Evolutionary conservation across 495 filamentous ascomycete genomes (phyloP).

Genomic region (Penicillium psychrofluorescens): DNA sequence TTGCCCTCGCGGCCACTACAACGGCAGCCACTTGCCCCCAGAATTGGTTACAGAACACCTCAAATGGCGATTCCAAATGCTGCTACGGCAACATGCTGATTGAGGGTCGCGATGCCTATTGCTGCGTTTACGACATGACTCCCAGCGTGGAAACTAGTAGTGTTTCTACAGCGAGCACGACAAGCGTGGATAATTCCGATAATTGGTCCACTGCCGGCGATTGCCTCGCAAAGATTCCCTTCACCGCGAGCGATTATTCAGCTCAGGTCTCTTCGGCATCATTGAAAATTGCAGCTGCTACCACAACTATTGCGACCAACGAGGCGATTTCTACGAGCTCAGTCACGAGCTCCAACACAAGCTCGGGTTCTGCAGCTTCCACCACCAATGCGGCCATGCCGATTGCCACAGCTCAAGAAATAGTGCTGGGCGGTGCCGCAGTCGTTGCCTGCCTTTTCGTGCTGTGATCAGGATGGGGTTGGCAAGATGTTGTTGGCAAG

Average conservation of each 20-base stretch:
- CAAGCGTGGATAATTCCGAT: neutral
- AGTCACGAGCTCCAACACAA: too few relatives aligned
- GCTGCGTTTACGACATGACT: constrained; percentile 8
- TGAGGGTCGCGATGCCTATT: constrained; percentile 1
- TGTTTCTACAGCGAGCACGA: neutral
- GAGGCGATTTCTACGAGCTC: constrained; percentile 1
- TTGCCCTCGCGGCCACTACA: constrained; percentile 1
- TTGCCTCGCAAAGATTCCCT: constrained; percentile 7
- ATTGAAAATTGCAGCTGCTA: constrained; percentile 4
- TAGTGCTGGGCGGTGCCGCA: neutral
- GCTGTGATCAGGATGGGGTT: too few relatives aligned
- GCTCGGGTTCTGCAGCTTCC: constrained; percentile 2
- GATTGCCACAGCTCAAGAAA: constrained; percentile 3
- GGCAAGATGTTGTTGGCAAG: too few relatives aligned
- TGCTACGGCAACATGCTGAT: constrained; percentile 10
- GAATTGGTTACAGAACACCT: constrained; percentile 7
- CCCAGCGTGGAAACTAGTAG: neutral
- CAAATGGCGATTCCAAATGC: constrained; percentile 1
- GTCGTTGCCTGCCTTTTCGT: too few relatives aligned
- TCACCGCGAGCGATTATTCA: constrained; percentile 13
- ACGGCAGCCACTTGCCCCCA: constrained; percentile 1
- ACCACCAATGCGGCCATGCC: constrained; percentile 10
- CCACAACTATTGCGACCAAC: neutral
- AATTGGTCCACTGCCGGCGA: too few relatives aligned
- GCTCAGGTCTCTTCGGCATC: constrained; percentile 11